phyloP scores from a whole-genome alignment of 148 eudicot genomes.

The Silene uniflora region DNA sequence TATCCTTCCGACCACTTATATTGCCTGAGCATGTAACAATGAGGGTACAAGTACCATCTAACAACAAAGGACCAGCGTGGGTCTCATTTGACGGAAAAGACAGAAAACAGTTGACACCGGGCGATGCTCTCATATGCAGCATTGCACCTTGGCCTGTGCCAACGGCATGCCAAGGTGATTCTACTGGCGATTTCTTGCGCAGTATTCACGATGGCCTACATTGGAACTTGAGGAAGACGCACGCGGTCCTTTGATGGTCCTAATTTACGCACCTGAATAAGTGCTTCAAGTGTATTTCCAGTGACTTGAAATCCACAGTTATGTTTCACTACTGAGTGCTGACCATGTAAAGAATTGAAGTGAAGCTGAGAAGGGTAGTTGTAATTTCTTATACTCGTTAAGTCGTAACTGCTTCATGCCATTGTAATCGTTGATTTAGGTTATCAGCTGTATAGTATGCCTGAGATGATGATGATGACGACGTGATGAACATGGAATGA shows the following conservation, averaged over 20 bases:
- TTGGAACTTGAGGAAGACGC: slow-evolving; percentile 93
- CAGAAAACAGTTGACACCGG: slow-evolving; percentile 56
- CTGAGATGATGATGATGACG: background rate
- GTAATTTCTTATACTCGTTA: too few species aligned
- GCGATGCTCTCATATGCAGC: slow-evolving; percentile 89
- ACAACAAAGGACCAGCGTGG: slow-evolving; percentile 73
- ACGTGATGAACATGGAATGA: slow-evolving; percentile 12
- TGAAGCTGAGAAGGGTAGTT: background rate
- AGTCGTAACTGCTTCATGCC: background rate
- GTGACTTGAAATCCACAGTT: too few species aligned
- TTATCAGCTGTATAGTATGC: background rate
- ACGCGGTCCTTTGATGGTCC: slow-evolving; percentile 82
- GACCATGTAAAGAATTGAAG: background rate
- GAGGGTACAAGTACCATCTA: slow-evolving; percentile 62
- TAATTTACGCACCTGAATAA: slow-evolving; percentile 12
- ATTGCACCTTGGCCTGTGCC: slow-evolving; percentile 97
- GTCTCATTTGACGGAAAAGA: slow-evolving; percentile 76
- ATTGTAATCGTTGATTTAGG: background rate
- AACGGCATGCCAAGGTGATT: slow-evolving; percentile 76
- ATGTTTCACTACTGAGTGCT: slow-evolving; percentile 4
- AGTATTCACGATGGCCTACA: slow-evolving; percentile 93
- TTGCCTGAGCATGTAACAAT: slow-evolving; percentile 66
- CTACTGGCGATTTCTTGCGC: slow-evolving; percentile 75
- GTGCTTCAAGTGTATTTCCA: too few species aligned
- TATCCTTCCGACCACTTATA: slow-evolving; percentile 76